phyloP scores from a whole-genome alignment of 805 yeast genomes.

The Pichia nakasei region DNA sequence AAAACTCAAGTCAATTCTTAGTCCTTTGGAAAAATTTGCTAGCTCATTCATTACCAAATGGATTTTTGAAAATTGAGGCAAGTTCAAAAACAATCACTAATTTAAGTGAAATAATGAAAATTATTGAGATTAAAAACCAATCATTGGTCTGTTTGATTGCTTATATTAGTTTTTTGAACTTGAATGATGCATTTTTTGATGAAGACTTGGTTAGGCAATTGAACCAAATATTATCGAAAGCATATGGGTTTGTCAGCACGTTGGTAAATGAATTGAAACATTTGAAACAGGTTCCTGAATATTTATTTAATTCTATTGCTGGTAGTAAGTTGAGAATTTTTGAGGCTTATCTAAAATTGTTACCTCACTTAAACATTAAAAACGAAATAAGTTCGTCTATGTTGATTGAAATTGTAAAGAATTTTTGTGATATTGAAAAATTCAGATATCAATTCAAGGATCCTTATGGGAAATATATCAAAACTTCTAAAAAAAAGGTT shows the following conservation, averaged over 20 bases:
- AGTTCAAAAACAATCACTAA: conserved; percentile 27
- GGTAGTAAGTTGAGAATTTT: conserved; percentile 26
- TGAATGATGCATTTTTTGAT: conserved; percentile 33
- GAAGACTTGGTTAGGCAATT: conserved; percentile 26
- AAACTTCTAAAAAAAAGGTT: conserved; percentile 11
- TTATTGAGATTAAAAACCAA: conserved; percentile 45
- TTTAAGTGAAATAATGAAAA: conserved; percentile 27
- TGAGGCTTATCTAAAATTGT: conserved; percentile 24
- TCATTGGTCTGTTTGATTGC: conserved; percentile 50
- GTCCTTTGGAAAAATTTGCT: conserved; percentile 55
- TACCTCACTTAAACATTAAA: conserved; percentile 26
- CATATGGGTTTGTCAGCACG: conserved; percentile 23
- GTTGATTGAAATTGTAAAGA: conserved; percentile 26
- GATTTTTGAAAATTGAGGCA: conserved; percentile 25
- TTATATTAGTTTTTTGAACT: conserved; percentile 39
- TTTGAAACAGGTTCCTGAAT: conserved; percentile 11
- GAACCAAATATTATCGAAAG: conserved; percentile 24
- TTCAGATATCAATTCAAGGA: conserved; percentile 6
- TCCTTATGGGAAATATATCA: conserved; percentile 2
- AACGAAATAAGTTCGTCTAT: conserved; percentile 26
- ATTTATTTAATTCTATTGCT: conserved; percentile 18
- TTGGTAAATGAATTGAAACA: conserved; percentile 18
- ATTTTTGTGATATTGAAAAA: conserved; percentile 21
- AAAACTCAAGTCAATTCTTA: conserved; percentile 51
- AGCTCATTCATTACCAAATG: conserved; percentile 39